Percentiles rank a stretch among this genome's conserved stretches.
Conservation (phyloP, 805 yeast species). For the Candida vartiovaarae region DNA sequence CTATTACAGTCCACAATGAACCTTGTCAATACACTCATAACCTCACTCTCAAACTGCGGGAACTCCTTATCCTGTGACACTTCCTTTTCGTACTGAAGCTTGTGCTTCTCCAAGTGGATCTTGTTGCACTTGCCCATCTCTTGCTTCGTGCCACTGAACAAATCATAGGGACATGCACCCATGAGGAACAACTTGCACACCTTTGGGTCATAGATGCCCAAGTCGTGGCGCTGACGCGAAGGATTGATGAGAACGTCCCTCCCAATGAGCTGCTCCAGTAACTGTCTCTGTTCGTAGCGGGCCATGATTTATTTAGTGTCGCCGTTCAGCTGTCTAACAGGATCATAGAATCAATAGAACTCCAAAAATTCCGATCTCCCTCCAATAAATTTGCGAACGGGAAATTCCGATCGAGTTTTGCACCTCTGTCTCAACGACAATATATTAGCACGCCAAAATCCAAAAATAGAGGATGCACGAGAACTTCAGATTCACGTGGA, state of each 20-base stretch:
- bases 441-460: too few relatives aligned
- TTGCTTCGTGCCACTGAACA: constrained; percentile 76
- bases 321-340: too few relatives aligned
- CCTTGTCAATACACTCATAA: constrained; percentile 38
- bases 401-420: too few relatives aligned
- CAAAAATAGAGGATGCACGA: constrained; percentile 5
- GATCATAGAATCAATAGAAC: too few relatives aligned
- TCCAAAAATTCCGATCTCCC: too few relatives aligned
- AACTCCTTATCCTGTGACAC: constrained; percentile 34
- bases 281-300: constrained; percentile 64
- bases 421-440: too few relatives aligned
- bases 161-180: constrained; percentile 80
- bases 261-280: constrained; percentile 79
- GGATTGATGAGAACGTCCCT: constrained; percentile 32
- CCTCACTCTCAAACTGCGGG: constrained; percentile 42
- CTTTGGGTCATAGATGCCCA: constrained; percentile 42
- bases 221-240: constrained; percentile 35
- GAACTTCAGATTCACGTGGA: constrained; percentile 16
- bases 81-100: constrained; percentile 55
- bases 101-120: constrained; percentile 67
- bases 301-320: constrained; percentile 26
- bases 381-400: too few relatives aligned
- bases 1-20: constrained; percentile 63
- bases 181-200: constrained; percentile 80
- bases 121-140: constrained; percentile 76